Base-by-base conservation (phyloP, 2,329 filamentous ascomycete species). In the Fusarium torulosum region DNA sequence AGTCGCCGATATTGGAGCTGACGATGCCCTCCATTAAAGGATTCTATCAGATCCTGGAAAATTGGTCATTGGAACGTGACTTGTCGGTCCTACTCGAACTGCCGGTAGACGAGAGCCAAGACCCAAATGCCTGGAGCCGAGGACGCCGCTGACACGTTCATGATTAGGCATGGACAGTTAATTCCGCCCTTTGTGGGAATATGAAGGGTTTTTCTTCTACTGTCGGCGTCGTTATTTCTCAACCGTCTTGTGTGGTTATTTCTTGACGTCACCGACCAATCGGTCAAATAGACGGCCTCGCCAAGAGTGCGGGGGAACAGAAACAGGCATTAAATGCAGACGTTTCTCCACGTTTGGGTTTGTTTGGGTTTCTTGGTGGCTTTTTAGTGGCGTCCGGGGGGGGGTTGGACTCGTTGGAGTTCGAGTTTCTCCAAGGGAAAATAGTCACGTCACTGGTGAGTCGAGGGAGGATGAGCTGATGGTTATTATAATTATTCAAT, bases 191-290 rank as follows among this genome's bases (percentile, higher is more conserved):
- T 21, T 49, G 11, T 15, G 29, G 29, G 23, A 56, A 52, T 23
- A 25, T 15, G 35, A 25, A 14, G 11, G 20, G 38, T 8, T 23
- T 41, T n/a, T 20, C 37, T n/a, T 40, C 19, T 40, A 40, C 11
- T 23, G 19, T 14, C 38, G 6, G 38, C n/a, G 17, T 37, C 33
- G 33, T 52, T 52, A 52, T 52, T 52, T 23, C 38, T 27, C 49
- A 52, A 45, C 40, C 33, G 23, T 52, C 38, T 31, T 46, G 35
- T 27, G 40, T 25, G 45, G 35, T 35, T 17, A n/a, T 40, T 27
- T 20, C 27, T 45, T 72, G 68, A 72, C 70, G 66, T 72, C 70
- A 73, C 62, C 47, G 40, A 53, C 61, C 57, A 69, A 72, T 72
- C 65, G 57, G 66, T 41, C 63, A 67, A 61, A 64, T 61, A 53